These are phyloP conservation scores for Corylus avellana DNA, from an alignment of 306 rosid genomes.

Conservation along the genomic window DNA sequence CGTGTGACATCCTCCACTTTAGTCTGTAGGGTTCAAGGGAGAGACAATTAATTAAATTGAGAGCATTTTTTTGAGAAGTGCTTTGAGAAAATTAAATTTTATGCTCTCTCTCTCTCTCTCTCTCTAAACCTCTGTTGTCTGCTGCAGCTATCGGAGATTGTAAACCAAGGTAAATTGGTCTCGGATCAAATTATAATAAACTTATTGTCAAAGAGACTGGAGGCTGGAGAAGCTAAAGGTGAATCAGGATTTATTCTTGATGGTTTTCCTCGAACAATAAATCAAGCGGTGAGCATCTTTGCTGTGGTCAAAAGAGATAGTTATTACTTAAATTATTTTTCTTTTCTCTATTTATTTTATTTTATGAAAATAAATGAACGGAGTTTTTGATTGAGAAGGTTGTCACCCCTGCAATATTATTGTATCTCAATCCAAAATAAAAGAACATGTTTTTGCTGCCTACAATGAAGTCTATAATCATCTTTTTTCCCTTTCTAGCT, in stretches of 20 bases:
- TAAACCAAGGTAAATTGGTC: slow-evolving; percentile 85
- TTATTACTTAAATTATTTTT: slow-evolving; percentile 11
- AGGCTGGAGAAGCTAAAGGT: slow-evolving; percentile 69
- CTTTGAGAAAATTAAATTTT: background rate
- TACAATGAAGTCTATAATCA: background rate
- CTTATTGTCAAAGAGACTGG: slow-evolving; percentile 84
- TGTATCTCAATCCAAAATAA: background rate
- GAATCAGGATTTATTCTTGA: slow-evolving; percentile 94
- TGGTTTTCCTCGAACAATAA: slow-evolving; percentile 91
- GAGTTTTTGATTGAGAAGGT: background rate
- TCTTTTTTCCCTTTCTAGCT: too few relatives aligned
- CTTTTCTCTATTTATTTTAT: background rate
- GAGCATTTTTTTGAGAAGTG: background rate
- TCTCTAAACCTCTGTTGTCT: slow-evolving; percentile 17
- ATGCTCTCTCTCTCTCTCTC: background rate
- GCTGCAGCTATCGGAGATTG: slow-evolving; percentile 83
- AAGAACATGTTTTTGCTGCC: background rate
- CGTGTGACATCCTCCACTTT: background rate
- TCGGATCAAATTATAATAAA: slow-evolving; percentile 84
- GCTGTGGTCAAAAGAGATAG: slow-evolving; percentile 17
- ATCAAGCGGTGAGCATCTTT: slow-evolving; percentile 81
- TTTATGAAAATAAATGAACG: background rate
- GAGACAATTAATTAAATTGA: background rate
- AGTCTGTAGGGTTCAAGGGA: background rate
- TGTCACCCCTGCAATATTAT: background rate